Conservation (phyloP, 2,329 filamentous ascomycete species). For the Waltergamsia citrina region DNA sequence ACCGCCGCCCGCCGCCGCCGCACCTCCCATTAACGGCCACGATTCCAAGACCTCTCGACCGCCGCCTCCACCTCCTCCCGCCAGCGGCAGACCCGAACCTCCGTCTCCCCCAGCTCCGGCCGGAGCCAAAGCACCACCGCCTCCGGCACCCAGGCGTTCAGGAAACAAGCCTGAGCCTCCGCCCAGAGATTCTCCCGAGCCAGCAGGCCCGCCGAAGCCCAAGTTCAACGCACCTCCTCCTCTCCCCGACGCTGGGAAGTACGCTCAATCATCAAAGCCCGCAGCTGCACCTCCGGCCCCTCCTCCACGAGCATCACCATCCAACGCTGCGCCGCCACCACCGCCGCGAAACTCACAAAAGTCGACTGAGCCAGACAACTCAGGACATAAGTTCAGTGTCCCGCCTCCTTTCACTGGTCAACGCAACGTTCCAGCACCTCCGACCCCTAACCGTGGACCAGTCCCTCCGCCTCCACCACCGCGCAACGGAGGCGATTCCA, state of each 20-base stretch:
- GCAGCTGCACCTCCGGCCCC: too few relatives aligned
- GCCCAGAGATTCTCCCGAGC: constrained; percentile 52
- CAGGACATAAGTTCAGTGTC: constrained; percentile 56
- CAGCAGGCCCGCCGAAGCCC: constrained; percentile 52
- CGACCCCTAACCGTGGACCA: constrained; percentile 61
- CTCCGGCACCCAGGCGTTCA: constrained; percentile 47
- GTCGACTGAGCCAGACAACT: constrained; percentile 48
- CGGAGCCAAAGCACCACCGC: constrained; percentile 13
- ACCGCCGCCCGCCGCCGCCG: constrained; percentile 13
- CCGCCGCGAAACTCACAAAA: constrained; percentile 17
- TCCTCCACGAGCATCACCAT: constrained; percentile 11
- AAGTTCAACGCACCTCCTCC: constrained; percentile 81
- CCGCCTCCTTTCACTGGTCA: constrained; percentile 71
- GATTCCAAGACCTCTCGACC: constrained; percentile 19
- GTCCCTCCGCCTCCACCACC: constrained; percentile 64
- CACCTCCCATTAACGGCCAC: constrained; percentile 20
- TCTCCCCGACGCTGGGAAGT: constrained; percentile 82
- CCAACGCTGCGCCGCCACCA: constrained; percentile 7
- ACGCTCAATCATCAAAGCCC: constrained; percentile 37
- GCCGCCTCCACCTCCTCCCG: constrained; percentile 23
- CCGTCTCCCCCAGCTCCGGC: constrained; percentile 18
- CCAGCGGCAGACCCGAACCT: constrained; percentile 11
- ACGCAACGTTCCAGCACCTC: constrained; percentile 55
- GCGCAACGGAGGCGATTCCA: constrained; percentile 15
- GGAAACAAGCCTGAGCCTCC: constrained; percentile 35